Evolutionary conservation across 805 yeast species (phyloP), one percentile per base, ranked within the genome.

Genomic region (Candida xiaguanensis): DNA sequence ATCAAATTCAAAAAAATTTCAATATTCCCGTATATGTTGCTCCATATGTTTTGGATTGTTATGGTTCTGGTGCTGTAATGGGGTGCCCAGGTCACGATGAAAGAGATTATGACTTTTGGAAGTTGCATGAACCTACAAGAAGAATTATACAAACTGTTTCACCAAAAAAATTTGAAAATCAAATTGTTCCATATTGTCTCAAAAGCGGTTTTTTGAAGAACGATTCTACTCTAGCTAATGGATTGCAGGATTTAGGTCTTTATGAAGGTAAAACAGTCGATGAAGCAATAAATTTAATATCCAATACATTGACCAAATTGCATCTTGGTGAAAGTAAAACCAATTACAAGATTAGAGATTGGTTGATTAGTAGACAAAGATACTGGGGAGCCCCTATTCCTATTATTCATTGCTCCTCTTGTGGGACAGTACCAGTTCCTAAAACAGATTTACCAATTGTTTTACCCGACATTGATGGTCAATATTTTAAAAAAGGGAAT

Each of bases 361-460:
- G 99, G 99, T 72, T 93, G 19, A 84, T 93, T 34, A 83, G 95
- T 52, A 77, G 99, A 55, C 99, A 93, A 60, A 67, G 99, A 43
- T 91, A 85, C 60, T 93, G 99, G 99, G 99, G 99, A 18, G 93
- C 97, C 0, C 99, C 99, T 2, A 93, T 93, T 39, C 99, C 99
- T 4, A 88, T 93, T 14, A 72, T 93, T 19, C 93, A 93, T 53
- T 93, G 99, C 65, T 74, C 72, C 5, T 47, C 59, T 2, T 93
- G 99, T 70, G 99, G 99, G 1, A 64, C 82, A 0, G 96, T 91
- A 1, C 85, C 98, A 0, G 98, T 93, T 14, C 97, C 97, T 0
- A 95, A 85, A 29, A 65, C 76, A 2, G 82, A 90, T 19, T 68
- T 93, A 13, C 99, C 99, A 0, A 96, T 93, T 0, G 32, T 68